Percentiles rank a stretch among this genome's conserved stretches.
These are phyloP conservation scores for Gautieria morchelliformis DNA, from an alignment of 768 basidiomycete species.

Conservation along the genomic window DNA sequence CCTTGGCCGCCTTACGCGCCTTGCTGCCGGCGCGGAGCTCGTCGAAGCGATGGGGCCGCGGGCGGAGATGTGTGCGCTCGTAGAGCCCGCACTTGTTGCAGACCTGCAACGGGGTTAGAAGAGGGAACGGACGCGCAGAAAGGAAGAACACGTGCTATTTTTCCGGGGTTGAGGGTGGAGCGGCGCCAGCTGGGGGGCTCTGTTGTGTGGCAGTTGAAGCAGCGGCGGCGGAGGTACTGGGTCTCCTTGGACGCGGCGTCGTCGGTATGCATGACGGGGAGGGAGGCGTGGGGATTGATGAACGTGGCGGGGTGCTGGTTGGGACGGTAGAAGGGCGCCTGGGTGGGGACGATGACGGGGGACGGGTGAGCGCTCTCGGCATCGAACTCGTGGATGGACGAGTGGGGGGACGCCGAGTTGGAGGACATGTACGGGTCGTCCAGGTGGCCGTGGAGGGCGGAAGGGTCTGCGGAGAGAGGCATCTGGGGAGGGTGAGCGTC, in stretches of 20 bases:
- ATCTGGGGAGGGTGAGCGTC: slow-evolving; percentile 17
- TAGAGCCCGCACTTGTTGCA: slow-evolving; percentile 93
- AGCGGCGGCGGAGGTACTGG: slow-evolving; percentile 78
- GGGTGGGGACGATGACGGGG: slow-evolving; percentile 55
- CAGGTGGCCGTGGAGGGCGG: slow-evolving; percentile 20
- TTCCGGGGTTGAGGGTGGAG: slow-evolving; percentile 80
- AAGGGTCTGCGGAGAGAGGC: slow-evolving; percentile 27
- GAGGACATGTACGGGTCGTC: slow-evolving; percentile 10
- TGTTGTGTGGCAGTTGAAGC: slow-evolving; percentile 88
- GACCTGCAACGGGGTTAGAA: slow-evolving; percentile 20
- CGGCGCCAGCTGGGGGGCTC: slow-evolving; percentile 86
- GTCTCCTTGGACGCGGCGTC: slow-evolving; percentile 88
- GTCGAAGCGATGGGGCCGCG: slow-evolving; percentile 78
- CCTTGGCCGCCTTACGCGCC: slow-evolving; percentile 47
- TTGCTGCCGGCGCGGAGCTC: slow-evolving; percentile 84
- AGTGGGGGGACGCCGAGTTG: slow-evolving; percentile 31
- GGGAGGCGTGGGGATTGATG: slow-evolving; percentile 34
- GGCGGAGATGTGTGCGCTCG: slow-evolving; percentile 78
- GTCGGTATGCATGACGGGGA: slow-evolving; percentile 81
- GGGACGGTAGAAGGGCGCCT: slow-evolving; percentile 40
- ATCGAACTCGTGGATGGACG: slow-evolving; percentile 39
- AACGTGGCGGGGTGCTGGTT: slow-evolving; percentile 23
- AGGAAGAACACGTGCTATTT: slow-evolving; percentile 42
- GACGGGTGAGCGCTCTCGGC: slow-evolving; percentile 34
- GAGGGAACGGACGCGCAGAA: not conserved